Conservation (phyloP, 345 rosid genomes). For the Populus pruinosa region DNA sequence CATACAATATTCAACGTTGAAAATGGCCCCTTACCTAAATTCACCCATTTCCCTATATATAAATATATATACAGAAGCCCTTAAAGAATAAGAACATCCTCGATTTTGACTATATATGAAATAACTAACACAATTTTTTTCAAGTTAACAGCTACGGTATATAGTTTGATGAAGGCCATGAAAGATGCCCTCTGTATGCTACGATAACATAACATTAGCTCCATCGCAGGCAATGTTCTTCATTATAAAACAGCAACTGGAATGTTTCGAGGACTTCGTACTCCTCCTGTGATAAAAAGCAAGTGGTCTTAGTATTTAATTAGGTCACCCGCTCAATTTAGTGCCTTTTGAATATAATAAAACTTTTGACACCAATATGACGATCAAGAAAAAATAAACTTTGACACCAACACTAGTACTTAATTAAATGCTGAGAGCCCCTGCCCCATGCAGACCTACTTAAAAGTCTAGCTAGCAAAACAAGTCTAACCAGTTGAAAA, state of each 20-base stretch:
- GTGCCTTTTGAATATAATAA: conserved; percentile 17
- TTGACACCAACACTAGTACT: background rate
- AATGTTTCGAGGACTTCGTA: conserved; percentile 21
- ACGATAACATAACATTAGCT: no score
- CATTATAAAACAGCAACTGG: conserved; percentile 19
- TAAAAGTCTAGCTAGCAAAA: background rate
- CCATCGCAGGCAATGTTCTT: no score
- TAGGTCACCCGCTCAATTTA: conserved; percentile 42
- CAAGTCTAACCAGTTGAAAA: conserved; percentile 21
- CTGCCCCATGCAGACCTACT: conserved; percentile 32
- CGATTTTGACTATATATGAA: background rate
- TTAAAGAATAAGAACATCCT: background rate
- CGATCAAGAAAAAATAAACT: background rate
- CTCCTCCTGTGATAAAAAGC: conserved; percentile 11
- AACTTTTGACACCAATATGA: no score
- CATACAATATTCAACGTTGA: conserved; percentile 5
- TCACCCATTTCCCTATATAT: background rate
- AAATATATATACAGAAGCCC: background rate
- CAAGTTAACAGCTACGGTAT: background rate
- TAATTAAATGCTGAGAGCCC: conserved; percentile 11
- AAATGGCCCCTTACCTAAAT: conserved; percentile 16
- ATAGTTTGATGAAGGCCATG: background rate
- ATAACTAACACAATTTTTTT: background rate
- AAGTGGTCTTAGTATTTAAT: conserved; percentile 22
- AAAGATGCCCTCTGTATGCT: background rate